Percentiles rank a stretch among this genome's conserved stretches.
Evolutionary conservation across 1,284 basidiomycete species (phyloP).

Genomic region (Ganoderma meredithae): DNA sequence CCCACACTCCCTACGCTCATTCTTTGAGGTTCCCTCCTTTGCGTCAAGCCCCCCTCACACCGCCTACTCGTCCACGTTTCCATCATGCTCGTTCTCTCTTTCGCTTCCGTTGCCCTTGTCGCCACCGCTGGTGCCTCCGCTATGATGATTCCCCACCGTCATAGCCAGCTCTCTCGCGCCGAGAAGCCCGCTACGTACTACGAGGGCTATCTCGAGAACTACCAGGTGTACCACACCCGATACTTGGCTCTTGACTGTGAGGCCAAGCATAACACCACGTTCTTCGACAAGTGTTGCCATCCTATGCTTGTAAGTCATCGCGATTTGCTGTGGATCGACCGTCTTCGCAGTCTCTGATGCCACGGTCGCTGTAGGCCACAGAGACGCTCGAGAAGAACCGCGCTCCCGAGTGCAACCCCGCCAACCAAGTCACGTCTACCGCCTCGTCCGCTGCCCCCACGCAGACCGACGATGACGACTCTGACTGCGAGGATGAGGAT

Average conservation of each 20-base stretch:
- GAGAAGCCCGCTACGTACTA: slow-evolving; percentile 51
- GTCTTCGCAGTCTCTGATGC: not conserved
- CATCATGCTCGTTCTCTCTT: slow-evolving; percentile 55
- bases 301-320: slow-evolving; percentile 52
- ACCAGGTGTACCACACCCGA: slow-evolving; percentile 70
- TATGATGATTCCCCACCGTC: slow-evolving; percentile 50
- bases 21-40: slow-evolving; percentile 38
- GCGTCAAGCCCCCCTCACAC: slow-evolving; percentile 36
- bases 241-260: slow-evolving; percentile 67
- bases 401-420: slow-evolving; percentile 59
- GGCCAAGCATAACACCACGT: slow-evolving; percentile 66
- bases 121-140: slow-evolving; percentile 52
- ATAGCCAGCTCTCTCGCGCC: slow-evolving; percentile 43
- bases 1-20: slow-evolving; percentile 34
- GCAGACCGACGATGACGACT: slow-evolving; percentile 36
- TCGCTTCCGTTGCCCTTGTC: slow-evolving; percentile 58
- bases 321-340: not conserved
- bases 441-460: slow-evolving; percentile 40
- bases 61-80: slow-evolving; percentile 28
- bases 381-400: slow-evolving; percentile 57
- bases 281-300: slow-evolving; percentile 71
- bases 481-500: slow-evolving; percentile 41
- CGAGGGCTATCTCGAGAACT: slow-evolving; percentile 50
- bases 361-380: slow-evolving; percentile 44
- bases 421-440: slow-evolving; percentile 35